Evolutionary conservation across 352 stramenopile species (phyloP).

Genomic region (Globisporangium okanoganense): DNA sequence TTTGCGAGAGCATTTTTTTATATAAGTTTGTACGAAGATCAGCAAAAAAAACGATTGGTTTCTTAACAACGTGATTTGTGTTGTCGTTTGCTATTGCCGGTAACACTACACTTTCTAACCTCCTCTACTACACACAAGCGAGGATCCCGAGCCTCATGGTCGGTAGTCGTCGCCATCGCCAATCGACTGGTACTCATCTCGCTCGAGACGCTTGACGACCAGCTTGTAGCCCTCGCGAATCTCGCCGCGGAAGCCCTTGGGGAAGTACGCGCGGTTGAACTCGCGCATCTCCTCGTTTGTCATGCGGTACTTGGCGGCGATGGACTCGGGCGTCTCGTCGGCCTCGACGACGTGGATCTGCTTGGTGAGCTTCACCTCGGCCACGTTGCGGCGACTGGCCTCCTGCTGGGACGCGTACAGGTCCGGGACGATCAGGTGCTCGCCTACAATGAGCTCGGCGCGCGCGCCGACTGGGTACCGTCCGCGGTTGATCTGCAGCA

Average conservation of each 20-base stretch:
- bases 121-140: background rate
- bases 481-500: slow-evolving; percentile 78
- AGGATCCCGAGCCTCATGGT: no score
- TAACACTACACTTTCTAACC: background rate
- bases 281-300: slow-evolving; percentile 84
- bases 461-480: slow-evolving; percentile 64
- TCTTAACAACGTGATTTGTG: background rate
- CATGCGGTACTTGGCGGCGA: slow-evolving; percentile 67
- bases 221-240: slow-evolving; percentile 77
- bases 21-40: background rate
- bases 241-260: slow-evolving; percentile 79
- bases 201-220: slow-evolving; percentile 62
- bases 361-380: slow-evolving; percentile 82
- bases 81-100: slow-evolving; percentile 1
- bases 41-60: background rate
- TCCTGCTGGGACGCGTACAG: slow-evolving; percentile 48
- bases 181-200: slow-evolving; percentile 29
- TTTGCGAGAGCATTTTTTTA: background rate
- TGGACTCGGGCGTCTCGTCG: slow-evolving; percentile 64
- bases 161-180: slow-evolving; percentile 15
- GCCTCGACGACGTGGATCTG: slow-evolving; percentile 79
- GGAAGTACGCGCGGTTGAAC: slow-evolving; percentile 84
- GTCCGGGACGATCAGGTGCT: slow-evolving; percentile 76
- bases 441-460: slow-evolving; percentile 49
- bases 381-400: slow-evolving; percentile 60